Conservation (phyloP, 2,329 filamentous ascomycete species). For the Sporothrix protearum region DNA sequence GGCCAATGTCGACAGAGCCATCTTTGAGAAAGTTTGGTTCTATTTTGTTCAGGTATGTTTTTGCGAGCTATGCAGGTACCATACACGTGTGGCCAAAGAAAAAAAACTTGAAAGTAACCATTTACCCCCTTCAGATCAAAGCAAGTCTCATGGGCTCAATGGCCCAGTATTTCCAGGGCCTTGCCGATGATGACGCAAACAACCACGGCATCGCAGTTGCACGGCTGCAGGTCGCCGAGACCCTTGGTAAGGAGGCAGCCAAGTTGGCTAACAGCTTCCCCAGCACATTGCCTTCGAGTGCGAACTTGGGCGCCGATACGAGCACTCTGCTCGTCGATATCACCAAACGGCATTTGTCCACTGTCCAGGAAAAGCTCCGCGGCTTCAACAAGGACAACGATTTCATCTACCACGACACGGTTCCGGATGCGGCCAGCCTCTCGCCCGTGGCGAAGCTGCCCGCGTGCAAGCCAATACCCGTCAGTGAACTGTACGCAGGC, state of each 20-base stretch:
- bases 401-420: slow-evolving; percentile 93
- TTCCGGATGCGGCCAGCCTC: slow-evolving; percentile 80
- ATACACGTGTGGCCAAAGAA: too few species aligned
- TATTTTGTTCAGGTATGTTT: slow-evolving; percentile 68
- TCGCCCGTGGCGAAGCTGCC: slow-evolving; percentile 83
- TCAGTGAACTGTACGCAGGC: slow-evolving; percentile 92
- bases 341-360: slow-evolving; percentile 74
- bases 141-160: slow-evolving; percentile 76
- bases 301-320: slow-evolving; percentile 80
- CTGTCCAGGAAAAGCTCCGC: slow-evolving; percentile 74
- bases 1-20: slow-evolving; percentile 83
- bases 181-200: slow-evolving; percentile 85
- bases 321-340: slow-evolving; percentile 71
- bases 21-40: slow-evolving; percentile 94
- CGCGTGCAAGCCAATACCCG: slow-evolving; percentile 93
- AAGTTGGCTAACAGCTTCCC: slow-evolving; percentile 77
- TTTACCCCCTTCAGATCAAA: slow-evolving; percentile 59
- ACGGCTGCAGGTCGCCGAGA: slow-evolving; percentile 76
- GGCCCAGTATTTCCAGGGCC: slow-evolving; percentile 88
- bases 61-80: too few species aligned
- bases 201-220: slow-evolving; percentile 82
- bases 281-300: slow-evolving; percentile 69
- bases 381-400: slow-evolving; percentile 89
- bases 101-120: too few species aligned
- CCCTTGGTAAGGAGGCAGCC: slow-evolving; percentile 72